phyloP scores from a whole-genome alignment of 805 yeast genomes.

The Tetrapisispora nanseiensis region DNA sequence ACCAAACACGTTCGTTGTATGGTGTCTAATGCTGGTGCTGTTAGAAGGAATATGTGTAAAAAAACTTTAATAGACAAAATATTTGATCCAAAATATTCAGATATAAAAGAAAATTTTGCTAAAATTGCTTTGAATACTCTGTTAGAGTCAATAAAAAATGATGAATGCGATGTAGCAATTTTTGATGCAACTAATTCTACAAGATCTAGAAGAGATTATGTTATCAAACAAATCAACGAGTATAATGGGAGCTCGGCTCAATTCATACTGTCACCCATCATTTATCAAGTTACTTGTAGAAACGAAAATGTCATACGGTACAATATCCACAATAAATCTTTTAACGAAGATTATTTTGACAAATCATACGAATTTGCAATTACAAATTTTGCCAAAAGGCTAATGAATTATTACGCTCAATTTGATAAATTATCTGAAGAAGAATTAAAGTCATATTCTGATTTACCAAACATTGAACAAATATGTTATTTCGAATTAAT shows the following conservation, averaged over 20 bases:
- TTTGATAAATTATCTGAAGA: constrained; percentile 19
- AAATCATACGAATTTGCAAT: constrained; percentile 44
- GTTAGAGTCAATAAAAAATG: constrained; percentile 33
- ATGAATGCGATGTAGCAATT: constrained; percentile 43
- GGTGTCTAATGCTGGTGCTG: constrained; percentile 67
- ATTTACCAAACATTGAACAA: background rate
- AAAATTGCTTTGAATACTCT: constrained; percentile 40
- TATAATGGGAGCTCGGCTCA: constrained; percentile 10
- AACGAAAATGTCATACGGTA: constrained; percentile 42
- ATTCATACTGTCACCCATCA: constrained; percentile 36
- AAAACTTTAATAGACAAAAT: constrained; percentile 32
- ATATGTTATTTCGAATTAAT: constrained; percentile 11
- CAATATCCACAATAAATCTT: constrained; percentile 57
- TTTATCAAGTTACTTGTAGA: constrained; percentile 53
- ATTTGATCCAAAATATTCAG: constrained; percentile 33
- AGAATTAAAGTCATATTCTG: constrained; percentile 8
- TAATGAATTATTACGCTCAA: constrained; percentile 37
- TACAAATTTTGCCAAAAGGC: constrained; percentile 48
- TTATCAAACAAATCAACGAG: constrained; percentile 17
- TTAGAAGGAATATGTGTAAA: constrained; percentile 47
- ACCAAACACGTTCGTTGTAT: constrained; percentile 26
- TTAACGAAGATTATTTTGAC: constrained; percentile 49
- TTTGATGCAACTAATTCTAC: constrained; percentile 55
- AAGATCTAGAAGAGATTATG: constrained; percentile 30
- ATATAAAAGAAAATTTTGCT: constrained; percentile 43